Conservation (phyloP, 805 yeast species). For the Maudiozyma barnettii region DNA sequence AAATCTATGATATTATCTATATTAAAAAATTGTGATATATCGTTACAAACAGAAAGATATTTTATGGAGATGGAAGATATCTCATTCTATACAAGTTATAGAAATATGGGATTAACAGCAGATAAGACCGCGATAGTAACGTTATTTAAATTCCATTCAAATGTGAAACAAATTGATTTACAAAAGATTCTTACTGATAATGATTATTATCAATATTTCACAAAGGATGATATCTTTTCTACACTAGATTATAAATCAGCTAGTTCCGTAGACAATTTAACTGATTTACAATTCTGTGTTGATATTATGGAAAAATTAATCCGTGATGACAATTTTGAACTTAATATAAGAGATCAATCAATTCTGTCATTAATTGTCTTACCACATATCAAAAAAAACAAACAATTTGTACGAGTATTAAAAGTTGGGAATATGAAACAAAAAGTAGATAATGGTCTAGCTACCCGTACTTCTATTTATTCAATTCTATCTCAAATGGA, state of each 20-base stretch:
- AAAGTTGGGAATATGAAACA: slow-evolving; percentile 29
- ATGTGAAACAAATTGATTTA: background rate
- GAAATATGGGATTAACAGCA: background rate
- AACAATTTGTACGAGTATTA: slow-evolving; percentile 17
- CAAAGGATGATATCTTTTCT: slow-evolving; percentile 1
- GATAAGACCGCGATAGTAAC: background rate
- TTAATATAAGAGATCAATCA: slow-evolving; percentile 1
- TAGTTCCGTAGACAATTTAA: background rate
- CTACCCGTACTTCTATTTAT: slow-evolving; percentile 12
- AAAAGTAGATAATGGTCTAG: slow-evolving; percentile 20
- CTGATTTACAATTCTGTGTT: slow-evolving; percentile 1
- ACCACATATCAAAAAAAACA: slow-evolving; percentile 18
- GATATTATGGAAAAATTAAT: slow-evolving; percentile 3
- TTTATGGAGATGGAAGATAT: background rate
- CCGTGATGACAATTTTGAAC: background rate
- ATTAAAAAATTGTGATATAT: background rate
- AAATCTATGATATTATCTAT: background rate
- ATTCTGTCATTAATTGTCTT: slow-evolving; percentile 3
- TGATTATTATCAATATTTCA: background rate
- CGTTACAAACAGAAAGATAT: background rate
- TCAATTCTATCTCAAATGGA: slow-evolving; percentile 9
- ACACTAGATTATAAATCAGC: slow-evolving; percentile 1
- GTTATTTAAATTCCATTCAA: background rate
- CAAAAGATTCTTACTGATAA: background rate
- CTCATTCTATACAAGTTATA: background rate